phyloP scores from a whole-genome alignment of 2,329 filamentous ascomycete species.

The Aphanoascus verrucosus region DNA sequence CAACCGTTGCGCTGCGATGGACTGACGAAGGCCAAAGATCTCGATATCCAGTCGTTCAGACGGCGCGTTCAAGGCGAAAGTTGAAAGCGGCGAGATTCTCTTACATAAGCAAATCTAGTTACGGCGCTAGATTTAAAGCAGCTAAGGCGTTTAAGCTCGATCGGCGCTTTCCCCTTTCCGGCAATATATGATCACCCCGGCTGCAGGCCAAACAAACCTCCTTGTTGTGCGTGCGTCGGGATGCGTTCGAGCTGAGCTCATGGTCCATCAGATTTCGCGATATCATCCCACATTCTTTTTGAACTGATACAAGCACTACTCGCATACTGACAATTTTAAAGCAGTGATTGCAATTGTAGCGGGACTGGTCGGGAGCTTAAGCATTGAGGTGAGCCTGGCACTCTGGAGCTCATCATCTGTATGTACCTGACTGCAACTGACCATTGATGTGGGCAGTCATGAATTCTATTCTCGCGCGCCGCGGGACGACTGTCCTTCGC shows the following conservation, averaged over 20 bases:
- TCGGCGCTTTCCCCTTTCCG: conserved; percentile 4
- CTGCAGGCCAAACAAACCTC: conserved; percentile 6
- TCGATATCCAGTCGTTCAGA: too few relatives aligned
- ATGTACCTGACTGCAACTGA: neutral
- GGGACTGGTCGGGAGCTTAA: neutral
- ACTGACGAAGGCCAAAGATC: neutral
- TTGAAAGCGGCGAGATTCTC: neutral
- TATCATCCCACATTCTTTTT: neutral
- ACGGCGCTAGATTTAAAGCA: neutral
- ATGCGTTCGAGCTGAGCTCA: neutral
- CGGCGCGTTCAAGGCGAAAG: neutral
- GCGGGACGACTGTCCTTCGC: conserved; percentile 13
- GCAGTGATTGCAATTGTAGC: too few relatives aligned
- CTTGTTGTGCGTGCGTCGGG: conserved; percentile 1
- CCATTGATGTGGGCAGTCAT: neutral
- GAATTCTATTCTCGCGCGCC: conserved; percentile 1
- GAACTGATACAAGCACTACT: neutral
- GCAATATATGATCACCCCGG: neutral
- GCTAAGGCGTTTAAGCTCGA: neutral
- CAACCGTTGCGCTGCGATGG: neutral
- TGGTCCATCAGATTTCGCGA: neutral
- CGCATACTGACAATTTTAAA: neutral
- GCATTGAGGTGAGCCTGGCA: neutral
- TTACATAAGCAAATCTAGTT: conserved; percentile 9
- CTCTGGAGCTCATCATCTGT: neutral